Conservation (phyloP, 345 rosid genomes). For the Lagerstroemia speciosa region DNA sequence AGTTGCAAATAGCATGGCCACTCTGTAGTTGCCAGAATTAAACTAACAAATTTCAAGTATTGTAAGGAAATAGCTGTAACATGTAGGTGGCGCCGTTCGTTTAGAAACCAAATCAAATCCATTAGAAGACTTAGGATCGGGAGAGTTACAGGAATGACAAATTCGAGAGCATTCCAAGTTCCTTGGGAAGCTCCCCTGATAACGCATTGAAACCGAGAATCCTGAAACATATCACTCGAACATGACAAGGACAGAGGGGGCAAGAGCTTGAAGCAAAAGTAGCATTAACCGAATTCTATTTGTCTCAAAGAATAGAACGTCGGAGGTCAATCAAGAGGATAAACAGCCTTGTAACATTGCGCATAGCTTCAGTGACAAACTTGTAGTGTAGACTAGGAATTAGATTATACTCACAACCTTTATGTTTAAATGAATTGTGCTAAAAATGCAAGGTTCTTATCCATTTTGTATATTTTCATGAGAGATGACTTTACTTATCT, state of each 20-base stretch:
- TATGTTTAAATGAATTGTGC: too few relatives aligned
- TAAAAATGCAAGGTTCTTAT: too few relatives aligned
- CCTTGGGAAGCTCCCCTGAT: constrained; percentile 31
- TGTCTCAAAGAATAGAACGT: constrained; percentile 11
- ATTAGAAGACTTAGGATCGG: not conserved
- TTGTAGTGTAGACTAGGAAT: too few relatives aligned
- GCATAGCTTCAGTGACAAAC: too few relatives aligned
- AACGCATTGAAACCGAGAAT: constrained; percentile 23
- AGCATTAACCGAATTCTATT: not conserved
- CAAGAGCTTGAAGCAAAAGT: not conserved
- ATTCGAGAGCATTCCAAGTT: constrained; percentile 26
- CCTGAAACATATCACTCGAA: constrained; percentile 37
- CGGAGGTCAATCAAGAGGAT: constrained; percentile 43
- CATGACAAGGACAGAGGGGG: not conserved
- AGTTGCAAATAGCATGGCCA: not conserved
- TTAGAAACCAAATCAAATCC: not conserved
- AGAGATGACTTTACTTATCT: too few relatives aligned
- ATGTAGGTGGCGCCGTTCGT: too few relatives aligned
- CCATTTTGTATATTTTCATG: too few relatives aligned
- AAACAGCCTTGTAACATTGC: too few relatives aligned
- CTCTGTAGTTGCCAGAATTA: not conserved
- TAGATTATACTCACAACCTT: too few relatives aligned
- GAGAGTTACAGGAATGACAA: constrained; percentile 25
- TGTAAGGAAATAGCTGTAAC: too few relatives aligned
- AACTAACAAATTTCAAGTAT: too few relatives aligned